Evolutionary conservation across 2,329 filamentous ascomycete species (phyloP).

Genomic region (Epichloe coenophiala): DNA sequence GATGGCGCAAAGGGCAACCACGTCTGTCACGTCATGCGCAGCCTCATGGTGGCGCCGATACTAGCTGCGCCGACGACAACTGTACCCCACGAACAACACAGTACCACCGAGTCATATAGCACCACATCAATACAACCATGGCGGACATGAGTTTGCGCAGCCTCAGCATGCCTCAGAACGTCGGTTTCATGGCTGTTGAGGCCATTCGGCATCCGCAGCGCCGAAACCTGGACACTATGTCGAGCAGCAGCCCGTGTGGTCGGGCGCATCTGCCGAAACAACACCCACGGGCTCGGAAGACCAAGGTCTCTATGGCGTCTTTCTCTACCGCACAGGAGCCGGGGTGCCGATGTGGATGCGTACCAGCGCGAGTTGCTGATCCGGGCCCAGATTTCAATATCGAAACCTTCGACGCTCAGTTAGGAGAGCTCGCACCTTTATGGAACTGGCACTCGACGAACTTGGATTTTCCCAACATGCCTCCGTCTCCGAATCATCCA

Average conservation of each 20-base stretch:
- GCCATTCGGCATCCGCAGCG: not conserved
- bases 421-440: constrained; percentile 12
- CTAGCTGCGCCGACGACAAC: not conserved
- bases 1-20: not conserved
- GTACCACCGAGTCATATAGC: not conserved
- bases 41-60: not conserved
- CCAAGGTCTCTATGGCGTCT: not conserved
- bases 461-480: constrained; percentile 6
- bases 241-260: not conserved
- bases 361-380: not conserved
- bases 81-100: not conserved
- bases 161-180: not conserved
- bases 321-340: not conserved
- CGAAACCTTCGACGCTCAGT: constrained; percentile 10
- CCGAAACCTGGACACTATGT: not conserved
- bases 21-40: not conserved
- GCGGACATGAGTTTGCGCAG: not conserved
- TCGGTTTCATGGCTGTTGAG: not conserved
- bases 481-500: not conserved
- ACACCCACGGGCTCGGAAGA: not conserved
- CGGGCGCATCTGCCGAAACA: constrained; percentile 1
- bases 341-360: not conserved
- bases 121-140: not conserved
- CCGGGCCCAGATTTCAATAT: constrained; percentile 8
- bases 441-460: constrained; percentile 14